A percentile compares a stretch with the other conserved stretches of the same genome.
These are phyloP conservation scores for Xerocomus brunneocitrinus DNA, from an alignment of 768 basidiomycete species.

Conservation along the genomic window DNA sequence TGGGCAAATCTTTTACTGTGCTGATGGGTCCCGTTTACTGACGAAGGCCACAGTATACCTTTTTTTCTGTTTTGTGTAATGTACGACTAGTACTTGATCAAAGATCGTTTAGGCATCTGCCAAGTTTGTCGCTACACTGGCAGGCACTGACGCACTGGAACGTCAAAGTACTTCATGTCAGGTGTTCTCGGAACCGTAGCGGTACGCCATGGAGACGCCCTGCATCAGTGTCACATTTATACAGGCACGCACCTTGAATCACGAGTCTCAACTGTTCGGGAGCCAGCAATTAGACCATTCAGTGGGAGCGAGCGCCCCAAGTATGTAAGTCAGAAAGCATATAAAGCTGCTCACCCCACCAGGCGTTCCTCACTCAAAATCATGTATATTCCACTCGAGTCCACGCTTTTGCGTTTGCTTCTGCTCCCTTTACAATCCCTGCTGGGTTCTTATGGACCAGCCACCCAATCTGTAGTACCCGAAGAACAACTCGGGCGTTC, in stretches of 20 bases:
- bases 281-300: not conserved
- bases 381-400: conserved; percentile 16
- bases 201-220: too few species aligned
- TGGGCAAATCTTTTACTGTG: conserved; percentile 30
- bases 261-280: not conserved
- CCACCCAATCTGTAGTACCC: not conserved
- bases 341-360: not conserved
- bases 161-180: too few species aligned
- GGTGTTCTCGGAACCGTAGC: too few species aligned
- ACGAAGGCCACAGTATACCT: not conserved
- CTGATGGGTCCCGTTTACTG: not conserved
- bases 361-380: not conserved
- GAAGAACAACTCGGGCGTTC: not conserved
- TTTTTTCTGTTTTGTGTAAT: too few species aligned
- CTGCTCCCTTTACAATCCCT: conserved; percentile 8
- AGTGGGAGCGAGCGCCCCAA: not conserved
- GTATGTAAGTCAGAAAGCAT: not conserved
- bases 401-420: conserved; percentile 12
- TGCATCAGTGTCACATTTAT: too few species aligned
- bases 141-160: too few species aligned
- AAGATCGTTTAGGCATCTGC: too few species aligned
- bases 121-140: too few species aligned
- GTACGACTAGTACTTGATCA: too few species aligned
- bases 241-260: not conserved
- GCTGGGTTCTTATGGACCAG: not conserved